Evolutionary conservation across 2,329 filamentous ascomycete species (phyloP), one percentile per base, ranked within the genome.

Genomic region (Rugonectria rugulosa): DNA sequence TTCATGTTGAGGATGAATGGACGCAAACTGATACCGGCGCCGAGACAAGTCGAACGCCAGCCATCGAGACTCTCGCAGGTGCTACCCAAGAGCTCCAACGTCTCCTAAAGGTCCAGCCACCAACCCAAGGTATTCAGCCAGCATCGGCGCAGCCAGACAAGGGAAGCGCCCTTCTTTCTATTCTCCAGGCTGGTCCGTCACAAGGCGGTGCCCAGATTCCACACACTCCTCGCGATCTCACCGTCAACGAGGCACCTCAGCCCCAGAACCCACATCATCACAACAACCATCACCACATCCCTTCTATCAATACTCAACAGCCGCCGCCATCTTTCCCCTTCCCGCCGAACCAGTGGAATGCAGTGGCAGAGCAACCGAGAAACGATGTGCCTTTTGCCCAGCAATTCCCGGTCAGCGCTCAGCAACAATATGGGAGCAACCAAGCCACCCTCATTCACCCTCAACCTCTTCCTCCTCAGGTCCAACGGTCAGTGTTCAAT

Each of bases 1-100:
- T 79, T 31, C 72, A 82, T 46, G 85, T 85, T 6, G 85, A 89
- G 69, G 88, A 90, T 50, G 87, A 90, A n/a, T 75, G 77, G 62
- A 69, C 72, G 38, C 72, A 80, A 59, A 72, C 72, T 7, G 72
- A 77, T 24, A 63, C 72, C 15, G 64, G 73, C 14, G 61, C 67
- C 14, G 61, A 67, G 37, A 66, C 61, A 8, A 57, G 54, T 26
- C 68, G 72, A 26, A 73, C 74, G 14, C 74, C 75, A 8, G 71
- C 71, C 4, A 73, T 79, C 37, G 77, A 80, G 51, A 79, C 79
- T 1, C 68, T 83, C 9, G 80, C 79, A 56, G 80, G 78, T 9
- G 81, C 82, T 9, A 82, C 77, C 12, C 72, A 71, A 48, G 82
- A 84, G 59, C 70, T 87, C 7, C 82, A 81, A 49, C 79, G 80